Base-by-base conservation (phyloP, 495 filamentous ascomycete species). In the Barbatosphaeria neglecta region DNA sequence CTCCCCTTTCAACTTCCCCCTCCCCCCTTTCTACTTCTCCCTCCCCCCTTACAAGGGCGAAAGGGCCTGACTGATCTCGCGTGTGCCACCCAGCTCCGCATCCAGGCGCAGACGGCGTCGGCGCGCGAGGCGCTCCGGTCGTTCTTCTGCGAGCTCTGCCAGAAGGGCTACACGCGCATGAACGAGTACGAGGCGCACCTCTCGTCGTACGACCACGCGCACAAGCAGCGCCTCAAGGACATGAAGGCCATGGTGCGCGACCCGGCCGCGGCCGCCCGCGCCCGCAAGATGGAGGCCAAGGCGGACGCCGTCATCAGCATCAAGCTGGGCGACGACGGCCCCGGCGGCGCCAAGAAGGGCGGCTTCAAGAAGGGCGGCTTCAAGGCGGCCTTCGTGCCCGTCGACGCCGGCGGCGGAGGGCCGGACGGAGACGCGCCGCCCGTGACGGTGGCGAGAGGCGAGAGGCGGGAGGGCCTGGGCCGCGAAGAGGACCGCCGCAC, bases 91-190 rank as follows among this genome's bases (percentile, higher is more conserved):
- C 72, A 66, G 61, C 76, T 68, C 44, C 72, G 72, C 22, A 75
- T 67, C 27, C 73, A 70, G 43, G 70, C 71, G 37, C 65, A 90
- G 67, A 95, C 90, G 3, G 82, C 89, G 50, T 86, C 83, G 28
- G 90, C 90, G 1, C 81, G 87, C 28, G 86, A 88, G 55, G 90
- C 90, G 5, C 72, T 84, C n/a, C 86, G 84, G 53, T 78, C 86
- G 22, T 95, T 98, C 69, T 88, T 86, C 65, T 98, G 83, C 67
- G 72, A 81, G 37, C 66, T 86, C 46, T 86, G 82, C 57, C 66
- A 71, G 35, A 82, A 86, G 64, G 79, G 80, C 51, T 86, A 86
- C 63, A 68, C 67, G 13, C 80, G 81, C 45, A 79, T 80, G 72
- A 80, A 81, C 55, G 81, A 84, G 50, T 83, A 79, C 56, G 80